These are phyloP conservation scores for Hemisphaericaspora lyxosophila DNA, from an alignment of 1,139 yeast genomes.

Conservation along the genomic window DNA sequence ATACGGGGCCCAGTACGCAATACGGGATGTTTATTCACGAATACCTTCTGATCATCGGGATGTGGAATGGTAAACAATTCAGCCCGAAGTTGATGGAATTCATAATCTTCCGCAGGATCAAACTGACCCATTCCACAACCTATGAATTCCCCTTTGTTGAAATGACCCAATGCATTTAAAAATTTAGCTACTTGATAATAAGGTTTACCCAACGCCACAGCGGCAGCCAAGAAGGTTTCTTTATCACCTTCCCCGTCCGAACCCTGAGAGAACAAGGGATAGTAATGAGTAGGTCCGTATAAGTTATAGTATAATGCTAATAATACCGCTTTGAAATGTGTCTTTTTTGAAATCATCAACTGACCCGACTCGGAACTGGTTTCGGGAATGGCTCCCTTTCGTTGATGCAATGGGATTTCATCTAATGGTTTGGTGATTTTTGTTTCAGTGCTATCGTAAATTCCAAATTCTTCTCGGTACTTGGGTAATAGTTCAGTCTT, in stretches of 20 bases:
- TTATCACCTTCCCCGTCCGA: slow-evolving; percentile 90
- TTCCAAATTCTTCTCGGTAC: slow-evolving; percentile 32
- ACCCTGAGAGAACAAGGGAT: slow-evolving; percentile 84
- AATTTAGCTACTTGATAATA: slow-evolving; percentile 69
- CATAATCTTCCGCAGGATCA: slow-evolving; percentile 62
- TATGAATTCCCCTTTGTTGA: slow-evolving; percentile 43
- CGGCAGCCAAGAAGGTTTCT: slow-evolving; percentile 83
- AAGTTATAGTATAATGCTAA: slow-evolving; percentile 75
- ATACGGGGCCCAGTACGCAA: slow-evolving; percentile 37
- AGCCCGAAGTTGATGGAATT: slow-evolving; percentile 11
- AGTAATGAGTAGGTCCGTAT: slow-evolving; percentile 75
- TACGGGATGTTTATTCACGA: slow-evolving; percentile 15
- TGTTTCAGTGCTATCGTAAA: slow-evolving; percentile 13
- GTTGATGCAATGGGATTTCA: slow-evolving; percentile 61
- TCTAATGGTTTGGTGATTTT: slow-evolving; percentile 7
- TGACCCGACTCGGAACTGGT: slow-evolving; percentile 85
- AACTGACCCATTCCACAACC: slow-evolving; percentile 77
- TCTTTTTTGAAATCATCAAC: slow-evolving; percentile 62
- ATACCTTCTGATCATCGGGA: slow-evolving; percentile 13
- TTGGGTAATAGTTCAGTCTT: slow-evolving; percentile 27
- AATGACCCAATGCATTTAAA: slow-evolving; percentile 54
- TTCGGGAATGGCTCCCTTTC: slow-evolving; percentile 73
- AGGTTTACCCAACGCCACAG: slow-evolving; percentile 57
- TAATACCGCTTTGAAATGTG: slow-evolving; percentile 63
- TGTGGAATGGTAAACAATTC: slow-evolving; percentile 8